phyloP scores from a whole-genome alignment of 768 basidiomycete species.

The Tricholoma saponaceum region DNA sequence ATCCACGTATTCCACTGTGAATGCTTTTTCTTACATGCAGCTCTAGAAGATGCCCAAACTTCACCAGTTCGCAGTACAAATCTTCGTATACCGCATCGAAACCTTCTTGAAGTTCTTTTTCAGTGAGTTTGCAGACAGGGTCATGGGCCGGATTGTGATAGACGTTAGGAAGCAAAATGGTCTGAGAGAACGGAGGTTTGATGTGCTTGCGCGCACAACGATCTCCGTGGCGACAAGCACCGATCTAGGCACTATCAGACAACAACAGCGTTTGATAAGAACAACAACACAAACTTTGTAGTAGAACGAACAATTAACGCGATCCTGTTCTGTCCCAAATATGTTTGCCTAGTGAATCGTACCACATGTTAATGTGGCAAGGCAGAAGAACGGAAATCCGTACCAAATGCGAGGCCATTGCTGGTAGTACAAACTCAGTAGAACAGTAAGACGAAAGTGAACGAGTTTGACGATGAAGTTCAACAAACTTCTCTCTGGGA shows the following conservation, averaged over 20 bases:
- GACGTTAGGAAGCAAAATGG: slow-evolving; percentile 93
- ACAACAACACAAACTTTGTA: slow-evolving; percentile 64
- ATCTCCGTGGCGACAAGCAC: slow-evolving; percentile 97
- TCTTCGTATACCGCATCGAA: slow-evolving; percentile 96
- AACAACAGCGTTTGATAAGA: slow-evolving; percentile 1
- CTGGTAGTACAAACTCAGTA: too few relatives aligned
- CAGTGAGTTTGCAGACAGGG: slow-evolving; percentile 81
- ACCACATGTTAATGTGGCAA: too few relatives aligned
- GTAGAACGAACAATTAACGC: slow-evolving; percentile 99
- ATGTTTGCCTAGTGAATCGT: too few relatives aligned
- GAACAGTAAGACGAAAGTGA: too few relatives aligned
- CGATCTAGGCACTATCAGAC: slow-evolving; percentile 53
- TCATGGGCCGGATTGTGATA: slow-evolving; percentile 98
- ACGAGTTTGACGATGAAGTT: too few relatives aligned
- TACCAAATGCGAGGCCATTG: too few relatives aligned
- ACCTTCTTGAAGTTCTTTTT: slow-evolving; percentile 86
- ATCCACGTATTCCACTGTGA: not conserved
- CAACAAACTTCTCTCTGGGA: not conserved
- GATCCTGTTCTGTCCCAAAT: slow-evolving; percentile 88
- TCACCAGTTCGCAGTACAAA: slow-evolving; percentile 88
- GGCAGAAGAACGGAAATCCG: too few relatives aligned
- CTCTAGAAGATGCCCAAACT: slow-evolving; percentile 94
- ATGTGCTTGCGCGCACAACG: slow-evolving; percentile 98
- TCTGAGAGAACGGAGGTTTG: slow-evolving; percentile 95
- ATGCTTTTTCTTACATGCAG: slow-evolving; percentile 65